phyloP scores from a whole-genome alignment of 495 filamentous ascomycete species.

The Aspergillus saccharolyticus region DNA sequence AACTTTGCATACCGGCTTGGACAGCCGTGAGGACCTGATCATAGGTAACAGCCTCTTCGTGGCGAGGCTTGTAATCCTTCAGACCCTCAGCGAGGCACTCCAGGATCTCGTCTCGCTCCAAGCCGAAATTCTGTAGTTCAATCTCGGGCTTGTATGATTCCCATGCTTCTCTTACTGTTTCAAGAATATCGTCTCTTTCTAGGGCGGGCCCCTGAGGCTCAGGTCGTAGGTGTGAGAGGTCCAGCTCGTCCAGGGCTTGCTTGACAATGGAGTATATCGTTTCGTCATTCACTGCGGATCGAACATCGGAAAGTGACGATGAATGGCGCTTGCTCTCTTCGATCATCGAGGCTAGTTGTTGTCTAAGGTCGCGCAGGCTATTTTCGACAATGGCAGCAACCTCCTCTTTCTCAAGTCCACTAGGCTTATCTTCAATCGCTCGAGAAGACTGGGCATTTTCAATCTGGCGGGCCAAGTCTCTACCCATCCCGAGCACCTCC shows the following conservation, averaged over 20 bases:
- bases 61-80: slow-evolving; percentile 61
- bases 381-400: slow-evolving; percentile 72
- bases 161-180: slow-evolving; percentile 81
- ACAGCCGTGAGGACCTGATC: slow-evolving; percentile 80
- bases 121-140: slow-evolving; percentile 78
- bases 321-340: slow-evolving; percentile 70
- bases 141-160: slow-evolving; percentile 91
- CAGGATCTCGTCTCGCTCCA: slow-evolving; percentile 84
- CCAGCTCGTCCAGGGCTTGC: slow-evolving; percentile 65
- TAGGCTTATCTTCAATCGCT: slow-evolving; percentile 40
- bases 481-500: slow-evolving; percentile 89
- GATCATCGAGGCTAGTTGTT: slow-evolving; percentile 70
- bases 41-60: slow-evolving; percentile 55
- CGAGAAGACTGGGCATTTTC: slow-evolving; percentile 55
- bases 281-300: slow-evolving; percentile 58
- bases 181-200: slow-evolving; percentile 74
- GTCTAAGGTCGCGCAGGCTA: slow-evolving; percentile 70
- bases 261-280: slow-evolving; percentile 79
- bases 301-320: slow-evolving; percentile 43
- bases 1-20: slow-evolving; percentile 74
- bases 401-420: slow-evolving; percentile 56
- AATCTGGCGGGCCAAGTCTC: slow-evolving; percentile 77
- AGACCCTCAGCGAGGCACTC: slow-evolving; percentile 79
- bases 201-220: slow-evolving; percentile 39
- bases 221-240: slow-evolving; percentile 34